Base-by-base conservation (phyloP, 176 grass and related monocot genomes). In the Carex parvula region DNA sequence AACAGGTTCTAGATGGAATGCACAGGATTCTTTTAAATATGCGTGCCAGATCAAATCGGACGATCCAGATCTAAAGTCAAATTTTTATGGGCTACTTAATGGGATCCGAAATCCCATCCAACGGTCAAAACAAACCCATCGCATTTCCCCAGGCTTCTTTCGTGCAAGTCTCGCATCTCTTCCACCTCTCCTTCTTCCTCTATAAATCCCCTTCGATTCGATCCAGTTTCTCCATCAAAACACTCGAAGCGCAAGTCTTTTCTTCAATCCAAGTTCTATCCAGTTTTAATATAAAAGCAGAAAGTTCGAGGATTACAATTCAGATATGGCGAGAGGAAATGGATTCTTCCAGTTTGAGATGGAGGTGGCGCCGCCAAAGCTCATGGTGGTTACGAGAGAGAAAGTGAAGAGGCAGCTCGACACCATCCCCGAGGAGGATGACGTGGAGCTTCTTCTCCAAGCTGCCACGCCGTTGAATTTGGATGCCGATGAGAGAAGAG, bases 361-460 rank as follows among this genome's bases (percentile, higher is more conserved):
- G n/a, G 80, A 83, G 60, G 70, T 78, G 8, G 70, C 88, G 8
- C 91, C 88, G 15, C 88, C 85, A 58, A 64, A 83, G 61, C 80
- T 87, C 54, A 81, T 89, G 46, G 61, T 79, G 74, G 69, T 92
- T 20, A 88, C 77, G 8, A 80, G 77, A 60, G 54, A 33, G 63
- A 84, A 85, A 81, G 71, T 69, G 32, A 70, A 80, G 79, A 65
- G 79, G 44, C 71, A 85, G 1, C 67, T 88, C 12, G 86, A 88
- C 60, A 35, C 86, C 0, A 88, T 88, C 30, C 73, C 24, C 2
- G 80, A 83, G 21, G 59, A 65, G 41, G 80, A 81, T 20, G 79
- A 81, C 7, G 3, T 44, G 32, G 79, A 41, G 55, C 3, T 59
- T 14, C 1, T 39, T 15, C 32, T 81, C 57, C 58, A 81, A 44